phyloP scores from a whole-genome alignment of 176 grass and related monocot species.

The Areca catechu region DNA sequence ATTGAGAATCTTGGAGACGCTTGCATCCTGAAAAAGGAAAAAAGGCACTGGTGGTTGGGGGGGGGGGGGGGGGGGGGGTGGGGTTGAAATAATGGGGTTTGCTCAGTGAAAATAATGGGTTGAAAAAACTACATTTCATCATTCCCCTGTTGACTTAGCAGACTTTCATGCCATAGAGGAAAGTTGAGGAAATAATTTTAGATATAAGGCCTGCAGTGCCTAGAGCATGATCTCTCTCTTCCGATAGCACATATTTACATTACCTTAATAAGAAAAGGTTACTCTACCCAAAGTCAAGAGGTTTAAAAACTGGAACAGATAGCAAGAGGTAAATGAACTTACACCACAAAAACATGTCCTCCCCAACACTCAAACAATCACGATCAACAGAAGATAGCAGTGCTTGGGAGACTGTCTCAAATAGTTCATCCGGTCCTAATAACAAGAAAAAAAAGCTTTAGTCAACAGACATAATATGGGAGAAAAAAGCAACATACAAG shows the following conservation, averaged over 20 bases:
- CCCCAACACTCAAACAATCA: constrained; percentile 88
- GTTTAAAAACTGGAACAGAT: background rate
- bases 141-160: no score
- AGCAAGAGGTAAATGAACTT: constrained; percentile 20
- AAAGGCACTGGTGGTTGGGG: no score
- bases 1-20: no score
- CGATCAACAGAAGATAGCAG: constrained; percentile 67
- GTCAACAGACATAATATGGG: background rate
- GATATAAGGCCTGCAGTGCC: no score
- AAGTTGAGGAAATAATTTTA: no score
- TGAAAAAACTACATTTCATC: no score
- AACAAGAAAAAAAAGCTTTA: constrained; percentile 11
- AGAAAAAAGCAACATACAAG: background rate
- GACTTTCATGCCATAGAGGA: no score
- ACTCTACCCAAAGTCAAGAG: background rate
- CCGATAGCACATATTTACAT: background rate
- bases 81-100: no score
- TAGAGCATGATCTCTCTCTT: no score
- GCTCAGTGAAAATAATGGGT: no score
- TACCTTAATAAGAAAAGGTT: background rate
- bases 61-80: no score
- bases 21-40: no score
- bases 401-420: constrained; percentile 94
- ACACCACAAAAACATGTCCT: constrained; percentile 83
- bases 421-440: constrained; percentile 82